Base-by-base conservation (phyloP, 2,329 filamentous ascomycete genomes). In the Leptographium galeiforme region DNA sequence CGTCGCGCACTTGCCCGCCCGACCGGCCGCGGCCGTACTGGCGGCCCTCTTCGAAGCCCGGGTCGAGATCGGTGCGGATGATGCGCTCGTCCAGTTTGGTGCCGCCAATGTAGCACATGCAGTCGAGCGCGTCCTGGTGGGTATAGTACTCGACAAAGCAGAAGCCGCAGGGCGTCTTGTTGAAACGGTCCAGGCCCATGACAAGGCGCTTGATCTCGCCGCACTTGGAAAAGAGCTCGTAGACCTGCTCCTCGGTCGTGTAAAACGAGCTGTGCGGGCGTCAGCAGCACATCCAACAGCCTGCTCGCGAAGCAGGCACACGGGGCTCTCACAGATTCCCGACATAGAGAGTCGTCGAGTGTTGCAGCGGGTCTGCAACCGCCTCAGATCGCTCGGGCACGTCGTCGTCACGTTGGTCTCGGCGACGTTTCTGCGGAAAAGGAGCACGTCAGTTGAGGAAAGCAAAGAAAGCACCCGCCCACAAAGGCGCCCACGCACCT, bases 101-200 rank as follows among this genome's bases (percentile, higher is more conserved):
- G 55, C 93, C 93, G 53, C 93, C 93, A 63, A 98, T 85, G 67
- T 97, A 98, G 72, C 97, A 98, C 83, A 98, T 84, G 70, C 91
- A 97, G 68, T 98, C 93, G 50, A 98, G 78, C 10, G 93, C 93
- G 68, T 98, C 93, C 66, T 95, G 85, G 68, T 97, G 93, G 34
- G 85, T 96, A 74, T 96, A 97, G 73, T 98, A 98, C 71, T 98
- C 93, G 64, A 98, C 93, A 66, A 98, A 98, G 76, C 93, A 98
- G 76, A 98, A 98, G 43, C 93, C 93, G 70, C 93, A 98, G 1
- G 93, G 93, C 0, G 93, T 98, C 74, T 98, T 98, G 70, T 86
- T 87, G 75, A 93, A 95, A 55, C 93, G 85, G 67, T 98, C 93
- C 51, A 98, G 81, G 50, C 93, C 93, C 93, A 98, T 98, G 59